These are phyloP conservation scores for Boletus pseudopeckii DNA, from an alignment of 768 basidiomycete genomes.

Conservation along the genomic window DNA sequence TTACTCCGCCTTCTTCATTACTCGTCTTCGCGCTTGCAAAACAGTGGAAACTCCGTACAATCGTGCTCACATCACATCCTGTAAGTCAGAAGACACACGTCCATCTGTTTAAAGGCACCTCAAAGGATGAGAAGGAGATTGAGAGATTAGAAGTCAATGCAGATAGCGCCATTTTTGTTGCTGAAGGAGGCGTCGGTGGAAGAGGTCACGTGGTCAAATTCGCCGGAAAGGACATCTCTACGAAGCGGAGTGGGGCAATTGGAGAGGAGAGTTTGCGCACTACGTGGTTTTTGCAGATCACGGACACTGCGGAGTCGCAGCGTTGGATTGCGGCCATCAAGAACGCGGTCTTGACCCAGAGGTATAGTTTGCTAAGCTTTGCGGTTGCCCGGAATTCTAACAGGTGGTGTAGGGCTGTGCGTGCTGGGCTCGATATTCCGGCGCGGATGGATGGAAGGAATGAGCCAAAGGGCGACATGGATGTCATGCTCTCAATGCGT, in stretches of 20 bases:
- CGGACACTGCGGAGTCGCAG: constrained; percentile 58
- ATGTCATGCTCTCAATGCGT: constrained; percentile 80
- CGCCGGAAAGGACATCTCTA: constrained; percentile 58
- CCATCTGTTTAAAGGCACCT: constrained; percentile 67
- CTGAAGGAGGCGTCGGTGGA: constrained; percentile 50
- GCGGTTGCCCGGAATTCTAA: neutral
- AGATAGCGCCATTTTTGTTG: constrained; percentile 71
- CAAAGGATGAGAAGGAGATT: constrained; percentile 61
- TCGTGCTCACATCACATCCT: constrained; percentile 52
- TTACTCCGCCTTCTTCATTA: constrained; percentile 63
- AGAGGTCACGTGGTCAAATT: constrained; percentile 60
- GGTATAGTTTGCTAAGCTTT: constrained; percentile 37
- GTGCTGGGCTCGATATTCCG: constrained; percentile 59
- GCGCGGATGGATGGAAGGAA: constrained; percentile 39
- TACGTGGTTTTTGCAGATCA: constrained; percentile 65
- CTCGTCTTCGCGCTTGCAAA: constrained; percentile 70
- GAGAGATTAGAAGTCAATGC: constrained; percentile 76
- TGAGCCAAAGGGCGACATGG: constrained; percentile 77
- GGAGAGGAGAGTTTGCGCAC: constrained; percentile 5
- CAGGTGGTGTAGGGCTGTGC: constrained; percentile 48
- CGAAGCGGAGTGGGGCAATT: constrained; percentile 28
- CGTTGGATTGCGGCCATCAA: constrained; percentile 77
- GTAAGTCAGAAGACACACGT: constrained; percentile 46
- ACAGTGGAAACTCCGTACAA: constrained; percentile 65
- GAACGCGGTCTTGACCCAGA: constrained; percentile 63